phyloP scores from a whole-genome alignment of 2,329 filamentous ascomycete genomes.

The Emydomyces testavorans region DNA sequence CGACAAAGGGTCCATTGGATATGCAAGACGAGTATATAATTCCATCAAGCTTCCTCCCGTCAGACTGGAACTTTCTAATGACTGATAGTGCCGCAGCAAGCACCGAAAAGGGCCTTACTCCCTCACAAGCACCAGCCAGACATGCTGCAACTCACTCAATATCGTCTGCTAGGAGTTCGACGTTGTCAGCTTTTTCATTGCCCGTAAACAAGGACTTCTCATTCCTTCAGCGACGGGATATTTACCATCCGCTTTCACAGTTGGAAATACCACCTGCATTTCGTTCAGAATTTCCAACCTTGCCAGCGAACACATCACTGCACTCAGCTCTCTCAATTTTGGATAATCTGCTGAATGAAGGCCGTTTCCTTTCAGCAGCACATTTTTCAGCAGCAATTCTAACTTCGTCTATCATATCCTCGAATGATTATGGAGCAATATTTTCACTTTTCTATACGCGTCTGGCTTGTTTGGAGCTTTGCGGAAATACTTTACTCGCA shows the following conservation, averaged over 20 bases:
- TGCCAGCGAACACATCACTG: constrained; percentile 48
- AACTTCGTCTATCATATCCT: constrained; percentile 32
- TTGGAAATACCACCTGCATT: constrained; percentile 53
- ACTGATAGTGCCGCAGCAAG: constrained; percentile 2
- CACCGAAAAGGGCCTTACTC: background rate
- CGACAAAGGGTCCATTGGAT: constrained; percentile 70
- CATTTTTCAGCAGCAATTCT: constrained; percentile 35
- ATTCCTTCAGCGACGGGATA: constrained; percentile 65
- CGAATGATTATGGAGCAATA: constrained; percentile 51
- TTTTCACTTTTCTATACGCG: constrained; percentile 71
- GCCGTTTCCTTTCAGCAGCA: constrained; percentile 72
- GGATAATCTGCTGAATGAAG: constrained; percentile 53
- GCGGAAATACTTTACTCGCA: constrained; percentile 59
- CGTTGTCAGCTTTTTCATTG: background rate
- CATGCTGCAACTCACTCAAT: background rate
- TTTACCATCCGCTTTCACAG: constrained; percentile 69
- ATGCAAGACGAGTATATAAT: constrained; percentile 53
- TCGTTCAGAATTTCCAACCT: constrained; percentile 54
- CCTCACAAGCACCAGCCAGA: background rate
- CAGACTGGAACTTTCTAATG: background rate
- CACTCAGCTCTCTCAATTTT: constrained; percentile 37
- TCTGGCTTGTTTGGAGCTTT: constrained; percentile 68
- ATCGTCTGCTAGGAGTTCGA: constrained; percentile 5
- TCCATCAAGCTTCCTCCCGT: background rate
- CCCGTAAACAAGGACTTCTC: constrained; percentile 57